Conservation (phyloP, 1,284 basidiomycete genomes). For the Cutaneotrichosporon sp. region DNA sequence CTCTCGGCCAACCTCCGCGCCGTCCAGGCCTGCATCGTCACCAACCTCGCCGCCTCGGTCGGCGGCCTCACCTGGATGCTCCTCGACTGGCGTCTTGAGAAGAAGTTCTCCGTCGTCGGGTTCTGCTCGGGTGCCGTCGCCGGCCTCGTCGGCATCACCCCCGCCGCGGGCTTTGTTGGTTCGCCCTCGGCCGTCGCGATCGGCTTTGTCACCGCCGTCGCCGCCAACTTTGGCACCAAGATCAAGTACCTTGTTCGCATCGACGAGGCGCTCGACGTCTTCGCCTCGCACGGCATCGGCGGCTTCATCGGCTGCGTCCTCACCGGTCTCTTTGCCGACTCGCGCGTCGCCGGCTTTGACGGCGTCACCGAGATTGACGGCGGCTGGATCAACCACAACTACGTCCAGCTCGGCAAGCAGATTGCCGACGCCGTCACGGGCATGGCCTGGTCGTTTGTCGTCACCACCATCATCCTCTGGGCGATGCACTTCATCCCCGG, state of each 20-base stretch:
- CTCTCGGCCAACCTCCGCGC: conserved; percentile 81
- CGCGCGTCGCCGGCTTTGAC: conserved; percentile 80
- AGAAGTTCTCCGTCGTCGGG: conserved; percentile 89
- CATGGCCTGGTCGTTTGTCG: conserved; percentile 73
- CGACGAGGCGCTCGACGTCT: conserved; percentile 72
- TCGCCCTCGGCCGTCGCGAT: conserved; percentile 77
- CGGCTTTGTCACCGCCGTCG: conserved; percentile 78
- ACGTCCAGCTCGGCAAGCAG: conserved; percentile 80
- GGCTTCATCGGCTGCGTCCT: conserved; percentile 70
- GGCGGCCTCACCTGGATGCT: conserved; percentile 95
- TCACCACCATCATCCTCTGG: conserved; percentile 87
- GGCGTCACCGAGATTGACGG: conserved; percentile 71
- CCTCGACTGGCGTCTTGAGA: conserved; percentile 88
- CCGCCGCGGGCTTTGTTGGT: conserved; percentile 86
- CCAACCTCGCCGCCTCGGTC: conserved; percentile 81
- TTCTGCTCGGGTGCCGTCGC: conserved; percentile 95
- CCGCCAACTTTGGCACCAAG: conserved; percentile 92
- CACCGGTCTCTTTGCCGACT: conserved; percentile 85
- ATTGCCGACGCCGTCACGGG: conserved; percentile 58
- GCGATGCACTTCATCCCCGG: conserved; percentile 90
- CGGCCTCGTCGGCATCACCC: conserved; percentile 82
- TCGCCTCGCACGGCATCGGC: conserved; percentile 85
- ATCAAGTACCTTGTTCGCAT: conserved; percentile 69
- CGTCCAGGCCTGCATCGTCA: conserved; percentile 86
- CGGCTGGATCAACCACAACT: conserved; percentile 82